Evolutionary conservation across 139 green algal genomes (phyloP).

Genomic region (Mesotaenium endlicherianum): DNA sequence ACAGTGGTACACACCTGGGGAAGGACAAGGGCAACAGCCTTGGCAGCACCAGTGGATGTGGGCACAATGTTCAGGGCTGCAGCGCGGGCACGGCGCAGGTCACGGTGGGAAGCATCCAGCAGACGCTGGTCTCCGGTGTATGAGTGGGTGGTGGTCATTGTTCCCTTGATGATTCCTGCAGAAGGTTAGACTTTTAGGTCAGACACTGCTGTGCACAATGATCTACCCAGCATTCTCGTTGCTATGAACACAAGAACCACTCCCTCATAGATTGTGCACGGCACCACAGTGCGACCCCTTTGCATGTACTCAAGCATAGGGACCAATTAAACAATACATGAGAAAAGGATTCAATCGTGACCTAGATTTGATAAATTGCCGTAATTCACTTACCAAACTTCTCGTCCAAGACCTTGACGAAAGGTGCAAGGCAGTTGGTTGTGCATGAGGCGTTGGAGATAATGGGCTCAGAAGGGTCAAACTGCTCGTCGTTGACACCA

Average conservation of each 20-base stretch:
- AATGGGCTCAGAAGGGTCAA: conserved; percentile 52
- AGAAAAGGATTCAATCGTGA: too few species aligned
- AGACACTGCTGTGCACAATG: too few species aligned
- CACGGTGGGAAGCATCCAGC: conserved; percentile 64
- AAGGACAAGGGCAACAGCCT: conserved; percentile 65
- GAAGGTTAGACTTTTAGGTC: not conserved
- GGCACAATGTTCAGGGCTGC: conserved; percentile 68
- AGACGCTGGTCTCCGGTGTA: conserved; percentile 66
- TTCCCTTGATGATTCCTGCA: conserved; percentile 60
- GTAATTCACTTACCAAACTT: conserved; percentile 53
- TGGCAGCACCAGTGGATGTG: conserved; percentile 65
- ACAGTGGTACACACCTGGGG: conserved; percentile 33
- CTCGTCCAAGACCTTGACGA: conserved; percentile 65
- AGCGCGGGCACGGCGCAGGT: conserved; percentile 61
- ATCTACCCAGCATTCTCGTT: too few species aligned
- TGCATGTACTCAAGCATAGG: too few species aligned
- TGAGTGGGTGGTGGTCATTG: conserved; percentile 68
- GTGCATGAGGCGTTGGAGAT: conserved; percentile 68
- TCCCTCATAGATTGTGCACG: too few species aligned
- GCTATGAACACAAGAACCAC: too few species aligned
- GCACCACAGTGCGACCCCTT: too few species aligned
- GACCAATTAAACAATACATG: too few species aligned
- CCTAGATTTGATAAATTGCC: too few species aligned
- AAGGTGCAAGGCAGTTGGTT: conserved; percentile 69
- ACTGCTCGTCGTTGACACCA: conserved; percentile 62